phyloP scores from a whole-genome alignment of 805 yeast genomes.

The Babjeviella inositovora region DNA sequence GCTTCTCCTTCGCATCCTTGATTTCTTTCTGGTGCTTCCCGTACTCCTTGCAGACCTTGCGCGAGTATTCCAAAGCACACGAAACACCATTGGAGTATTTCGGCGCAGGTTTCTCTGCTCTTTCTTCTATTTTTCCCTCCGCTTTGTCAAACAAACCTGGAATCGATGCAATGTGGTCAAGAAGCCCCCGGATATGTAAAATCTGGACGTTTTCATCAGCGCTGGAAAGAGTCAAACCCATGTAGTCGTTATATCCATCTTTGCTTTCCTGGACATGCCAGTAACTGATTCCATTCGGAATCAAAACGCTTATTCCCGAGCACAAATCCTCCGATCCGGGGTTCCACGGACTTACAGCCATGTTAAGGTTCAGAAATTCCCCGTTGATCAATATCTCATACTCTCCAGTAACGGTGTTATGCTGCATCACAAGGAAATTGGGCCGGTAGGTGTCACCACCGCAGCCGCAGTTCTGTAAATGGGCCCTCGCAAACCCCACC shows the following conservation, averaged over 20 bases:
- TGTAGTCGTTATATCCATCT: constrained; percentile 10
- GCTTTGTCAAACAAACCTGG: no score
- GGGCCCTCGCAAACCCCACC: constrained; percentile 29
- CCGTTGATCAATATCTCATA: constrained; percentile 12
- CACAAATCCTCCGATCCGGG: no score
- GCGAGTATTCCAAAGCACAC: no score
- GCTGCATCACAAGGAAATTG: constrained; percentile 17
- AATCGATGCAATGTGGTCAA: no score
- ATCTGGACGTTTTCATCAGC: constrained; percentile 18
- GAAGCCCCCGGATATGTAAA: constrained; percentile 15
- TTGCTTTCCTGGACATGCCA: constrained; percentile 13
- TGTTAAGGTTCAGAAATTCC: constrained; percentile 14
- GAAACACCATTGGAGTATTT: no score
- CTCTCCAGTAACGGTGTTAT: no score
- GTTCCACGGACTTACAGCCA: constrained; percentile 15
- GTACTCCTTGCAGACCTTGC: no score
- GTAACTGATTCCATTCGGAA: constrained; percentile 25
- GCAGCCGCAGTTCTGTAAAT: constrained; percentile 24
- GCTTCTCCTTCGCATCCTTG: no score
- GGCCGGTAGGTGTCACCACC: constrained; percentile 26
- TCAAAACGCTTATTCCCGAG: constrained; percentile 20
- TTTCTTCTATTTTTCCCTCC: no score
- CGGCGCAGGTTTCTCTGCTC: no score
- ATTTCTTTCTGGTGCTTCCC: no score
- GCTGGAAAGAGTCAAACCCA: constrained; percentile 17